Percentiles rank a stretch among this genome's conserved stretches.
These are phyloP conservation scores for Pseudogymnoascus sp. DNA, from an alignment of 2,329 filamentous ascomycete species.

Conservation along the genomic window DNA sequence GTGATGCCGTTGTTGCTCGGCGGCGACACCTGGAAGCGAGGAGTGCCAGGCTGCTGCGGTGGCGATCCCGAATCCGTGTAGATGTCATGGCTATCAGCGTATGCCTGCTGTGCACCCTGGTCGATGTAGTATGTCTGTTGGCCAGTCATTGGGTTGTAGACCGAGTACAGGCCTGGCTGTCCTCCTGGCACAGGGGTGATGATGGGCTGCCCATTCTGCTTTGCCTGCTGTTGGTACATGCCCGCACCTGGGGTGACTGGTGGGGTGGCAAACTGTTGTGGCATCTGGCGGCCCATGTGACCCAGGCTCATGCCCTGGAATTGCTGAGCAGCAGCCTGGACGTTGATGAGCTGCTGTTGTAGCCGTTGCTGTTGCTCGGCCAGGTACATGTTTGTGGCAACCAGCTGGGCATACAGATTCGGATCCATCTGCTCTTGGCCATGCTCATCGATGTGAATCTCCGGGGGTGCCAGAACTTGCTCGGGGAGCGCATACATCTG, in stretches of 20 bases:
- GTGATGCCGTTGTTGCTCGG: constrained; percentile 45
- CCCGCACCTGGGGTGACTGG: constrained; percentile 45
- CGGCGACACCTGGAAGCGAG: constrained; percentile 74
- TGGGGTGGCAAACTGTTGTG: constrained; percentile 38
- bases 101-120: constrained; percentile 30
- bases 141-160: constrained; percentile 79
- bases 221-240: constrained; percentile 36
- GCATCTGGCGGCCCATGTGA: constrained; percentile 36
- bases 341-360: constrained; percentile 80
- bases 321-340: constrained; percentile 76
- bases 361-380: constrained; percentile 91
- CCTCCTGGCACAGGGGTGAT: constrained; percentile 41
- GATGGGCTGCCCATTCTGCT: constrained; percentile 37
- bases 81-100: constrained; percentile 27
- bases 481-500: constrained; percentile 66
- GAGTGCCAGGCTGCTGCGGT: constrained; percentile 48
- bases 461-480: constrained; percentile 77
- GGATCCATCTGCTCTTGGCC: constrained; percentile 73
- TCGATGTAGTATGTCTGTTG: constrained; percentile 68
- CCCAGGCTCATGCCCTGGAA: constrained; percentile 67
- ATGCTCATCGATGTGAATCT: constrained; percentile 64
- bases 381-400: constrained; percentile 85
- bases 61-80: constrained; percentile 36
- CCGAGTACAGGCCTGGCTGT: constrained; percentile 69
- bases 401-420: constrained; percentile 74